Percentiles rank a stretch among this genome's conserved stretches.
These are phyloP conservation scores for Pythium scleroteichum DNA, from an alignment of 352 stramenopile species.

Conservation along the genomic window DNA sequence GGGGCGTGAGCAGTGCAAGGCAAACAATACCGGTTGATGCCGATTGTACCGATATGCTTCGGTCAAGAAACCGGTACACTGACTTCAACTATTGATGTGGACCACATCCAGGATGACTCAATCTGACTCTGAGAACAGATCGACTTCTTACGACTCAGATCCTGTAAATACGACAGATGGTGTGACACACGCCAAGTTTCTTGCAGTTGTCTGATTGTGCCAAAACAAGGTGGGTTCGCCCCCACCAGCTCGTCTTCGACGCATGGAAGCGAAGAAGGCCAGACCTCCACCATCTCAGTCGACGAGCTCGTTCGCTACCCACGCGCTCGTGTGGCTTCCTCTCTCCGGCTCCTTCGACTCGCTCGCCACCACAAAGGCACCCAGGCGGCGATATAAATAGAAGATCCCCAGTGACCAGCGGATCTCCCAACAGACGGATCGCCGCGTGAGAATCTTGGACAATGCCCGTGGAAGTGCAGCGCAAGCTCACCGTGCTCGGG, in stretches of 20 bases:
- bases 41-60: too few relatives aligned
- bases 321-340: neutral
- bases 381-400: neutral
- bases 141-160: neutral
- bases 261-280: slow-evolving; percentile 18
- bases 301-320: neutral
- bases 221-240: slow-evolving; percentile 23
- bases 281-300: slow-evolving; percentile 9
- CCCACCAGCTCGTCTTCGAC: neutral
- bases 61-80: slow-evolving; percentile 16
- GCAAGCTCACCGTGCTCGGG: slow-evolving; percentile 95
- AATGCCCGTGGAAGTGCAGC: slow-evolving; percentile 93
- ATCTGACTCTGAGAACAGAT: slow-evolving; percentile 1
- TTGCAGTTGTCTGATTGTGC: slow-evolving; percentile 12
- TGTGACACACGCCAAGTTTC: slow-evolving; percentile 8
- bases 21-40: slow-evolving; percentile 14
- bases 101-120: neutral
- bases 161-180: neutral
- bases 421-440: too few relatives aligned
- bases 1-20: neutral
- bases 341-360: too few relatives aligned
- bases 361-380: neutral
- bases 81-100: slow-evolving; percentile 19
- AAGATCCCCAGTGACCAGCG: slow-evolving; percentile 13
- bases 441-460: neutral